Conservation (phyloP, 148 eudicot species). For the Persicaria maculosa region DNA sequence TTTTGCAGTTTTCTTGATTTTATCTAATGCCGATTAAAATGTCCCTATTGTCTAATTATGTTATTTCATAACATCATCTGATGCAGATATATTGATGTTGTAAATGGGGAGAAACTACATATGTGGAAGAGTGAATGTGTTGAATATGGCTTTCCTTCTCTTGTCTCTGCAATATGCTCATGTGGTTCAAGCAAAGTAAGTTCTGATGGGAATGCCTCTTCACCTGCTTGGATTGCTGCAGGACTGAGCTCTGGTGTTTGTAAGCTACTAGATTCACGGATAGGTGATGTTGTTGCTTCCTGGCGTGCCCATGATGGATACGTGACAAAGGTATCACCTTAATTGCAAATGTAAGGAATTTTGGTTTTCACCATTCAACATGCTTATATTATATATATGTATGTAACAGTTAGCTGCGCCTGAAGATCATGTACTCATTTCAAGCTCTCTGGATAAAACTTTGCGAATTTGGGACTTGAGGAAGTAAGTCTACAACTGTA, state of each 20-base stretch:
- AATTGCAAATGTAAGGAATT: constrained; percentile 5
- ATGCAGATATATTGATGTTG: constrained; percentile 77
- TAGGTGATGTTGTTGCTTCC: constrained; percentile 74
- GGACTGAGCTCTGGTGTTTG: constrained; percentile 88
- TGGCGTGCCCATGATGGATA: constrained; percentile 99
- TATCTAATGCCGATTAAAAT: not conserved
- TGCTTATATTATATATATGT: constrained; percentile 9
- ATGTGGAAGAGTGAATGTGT: constrained; percentile 68
- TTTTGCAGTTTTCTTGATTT: not conserved
- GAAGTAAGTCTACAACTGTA: constrained; percentile 39
- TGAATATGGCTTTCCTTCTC: constrained; percentile 60
- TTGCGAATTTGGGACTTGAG: constrained; percentile 90
- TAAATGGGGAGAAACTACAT: constrained; percentile 79
- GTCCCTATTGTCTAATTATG: not conserved
- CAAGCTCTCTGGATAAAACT: constrained; percentile 91
- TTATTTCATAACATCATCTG: constrained; percentile 4
- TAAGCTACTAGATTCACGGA: constrained; percentile 75
- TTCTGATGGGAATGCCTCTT: constrained; percentile 27
- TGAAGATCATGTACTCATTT: constrained; percentile 73
- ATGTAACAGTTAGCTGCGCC: constrained; percentile 82
- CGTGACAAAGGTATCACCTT: constrained; percentile 64
- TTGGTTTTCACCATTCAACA: not conserved
- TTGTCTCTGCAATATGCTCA: constrained; percentile 83
- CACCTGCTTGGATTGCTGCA: constrained; percentile 85
- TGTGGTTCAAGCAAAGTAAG: constrained; percentile 54